Evolutionary conservation across 2,329 filamentous ascomycete species (phyloP).

Genomic region (Ascochyta clinopodiicola): DNA sequence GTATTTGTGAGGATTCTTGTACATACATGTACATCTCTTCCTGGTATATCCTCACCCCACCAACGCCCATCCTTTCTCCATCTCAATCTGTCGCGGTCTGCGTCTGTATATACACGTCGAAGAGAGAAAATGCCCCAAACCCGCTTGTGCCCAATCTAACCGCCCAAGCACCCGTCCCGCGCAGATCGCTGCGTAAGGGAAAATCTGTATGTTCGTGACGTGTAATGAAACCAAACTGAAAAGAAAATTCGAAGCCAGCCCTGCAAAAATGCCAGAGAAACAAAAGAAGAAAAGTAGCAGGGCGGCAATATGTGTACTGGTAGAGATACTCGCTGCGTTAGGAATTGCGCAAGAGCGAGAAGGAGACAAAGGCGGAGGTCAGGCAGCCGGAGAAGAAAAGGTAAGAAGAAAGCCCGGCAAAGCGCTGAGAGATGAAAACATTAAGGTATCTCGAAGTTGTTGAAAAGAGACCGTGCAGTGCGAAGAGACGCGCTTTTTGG

Average conservation of each 20-base stretch:
- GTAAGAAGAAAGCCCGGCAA: not conserved
- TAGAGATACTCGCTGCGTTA: too few species aligned
- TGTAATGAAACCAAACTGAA: not conserved
- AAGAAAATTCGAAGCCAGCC: not conserved
- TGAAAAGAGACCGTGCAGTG: not conserved
- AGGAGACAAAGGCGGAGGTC: not conserved
- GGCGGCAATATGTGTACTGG: not conserved
- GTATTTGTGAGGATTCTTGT: conserved; percentile 1
- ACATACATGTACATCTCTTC: conserved; percentile 1
- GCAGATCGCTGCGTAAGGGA: not conserved
- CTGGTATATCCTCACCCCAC: not conserved
- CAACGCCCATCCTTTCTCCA: conserved; percentile 1
- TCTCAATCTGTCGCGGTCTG: too few species aligned
- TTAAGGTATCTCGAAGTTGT: conserved; percentile 15
- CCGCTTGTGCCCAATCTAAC: not conserved
- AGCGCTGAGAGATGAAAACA: conserved; percentile 4
- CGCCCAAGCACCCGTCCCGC: not conserved
- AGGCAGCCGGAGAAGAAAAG: not conserved
- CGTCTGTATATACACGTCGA: too few species aligned
- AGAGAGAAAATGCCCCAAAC: not conserved
- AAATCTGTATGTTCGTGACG: conserved; percentile 9
- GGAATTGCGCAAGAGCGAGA: not conserved
- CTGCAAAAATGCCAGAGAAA: not conserved
- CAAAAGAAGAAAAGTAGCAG: too few species aligned
- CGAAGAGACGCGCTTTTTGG: not conserved